These are phyloP conservation scores for Favolaschia claudopus DNA, from an alignment of 768 basidiomycete genomes.

Conservation along the genomic window DNA sequence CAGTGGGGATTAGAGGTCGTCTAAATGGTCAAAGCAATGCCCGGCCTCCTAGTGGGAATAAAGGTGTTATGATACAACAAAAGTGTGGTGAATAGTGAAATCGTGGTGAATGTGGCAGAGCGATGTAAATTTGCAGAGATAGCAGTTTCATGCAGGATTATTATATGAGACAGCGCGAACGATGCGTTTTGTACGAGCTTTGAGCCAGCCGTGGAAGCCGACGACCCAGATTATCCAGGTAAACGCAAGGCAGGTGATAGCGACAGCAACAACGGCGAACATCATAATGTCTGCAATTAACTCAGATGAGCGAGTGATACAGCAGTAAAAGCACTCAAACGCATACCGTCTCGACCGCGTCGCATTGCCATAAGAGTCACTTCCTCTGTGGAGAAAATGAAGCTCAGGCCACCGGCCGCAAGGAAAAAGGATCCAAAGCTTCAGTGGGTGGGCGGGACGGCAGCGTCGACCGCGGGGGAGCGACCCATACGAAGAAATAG, in stretches of 20 bases:
- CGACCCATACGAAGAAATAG: constrained; percentile 94
- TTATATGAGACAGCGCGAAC: constrained; percentile 41
- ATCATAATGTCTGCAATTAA: constrained; percentile 77
- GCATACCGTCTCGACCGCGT: constrained; percentile 80
- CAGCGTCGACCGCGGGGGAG: constrained; percentile 81
- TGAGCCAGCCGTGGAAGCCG: constrained; percentile 84
- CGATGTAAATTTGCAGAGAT: background rate
- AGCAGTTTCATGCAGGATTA: constrained; percentile 39
- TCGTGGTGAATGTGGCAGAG: background rate
- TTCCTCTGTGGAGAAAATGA: constrained; percentile 92
- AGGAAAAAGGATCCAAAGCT: constrained; percentile 88
- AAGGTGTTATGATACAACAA: background rate
- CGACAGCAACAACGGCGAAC: constrained; percentile 86
- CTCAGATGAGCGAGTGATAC: background rate
- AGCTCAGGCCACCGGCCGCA: constrained; percentile 86
- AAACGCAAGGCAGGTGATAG: constrained; percentile 86
- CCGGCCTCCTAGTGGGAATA: background rate
- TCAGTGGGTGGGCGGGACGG: constrained; percentile 96
- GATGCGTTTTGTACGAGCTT: constrained; percentile 47
- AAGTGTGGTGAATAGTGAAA: background rate
- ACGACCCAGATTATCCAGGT: constrained; percentile 83
- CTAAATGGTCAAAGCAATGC: background rate
- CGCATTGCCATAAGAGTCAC: constrained; percentile 92
- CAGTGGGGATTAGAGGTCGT: constrained; percentile 15
- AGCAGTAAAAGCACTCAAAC: background rate